phyloP scores from a whole-genome alignment of 768 basidiomycete species.

The Pleurotus ostreatus region DNA sequence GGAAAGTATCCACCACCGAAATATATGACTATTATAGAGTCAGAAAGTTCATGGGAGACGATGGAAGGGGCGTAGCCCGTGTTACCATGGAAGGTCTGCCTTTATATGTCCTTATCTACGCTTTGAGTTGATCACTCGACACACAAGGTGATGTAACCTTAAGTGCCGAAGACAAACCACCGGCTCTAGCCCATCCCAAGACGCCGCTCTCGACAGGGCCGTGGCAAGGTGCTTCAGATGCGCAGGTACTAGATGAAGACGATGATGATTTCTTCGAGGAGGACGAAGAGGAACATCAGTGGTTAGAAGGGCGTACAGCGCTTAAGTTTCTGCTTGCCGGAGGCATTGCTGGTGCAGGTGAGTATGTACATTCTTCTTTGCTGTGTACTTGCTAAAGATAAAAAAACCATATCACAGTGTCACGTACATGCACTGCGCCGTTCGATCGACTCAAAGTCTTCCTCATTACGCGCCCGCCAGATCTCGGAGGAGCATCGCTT shows the following conservation, averaged over 20 bases:
- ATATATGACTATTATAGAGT: constrained; percentile 84
- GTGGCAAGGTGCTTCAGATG: constrained; percentile 18
- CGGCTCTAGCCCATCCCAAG: constrained; percentile 20
- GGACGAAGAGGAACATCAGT: constrained; percentile 55
- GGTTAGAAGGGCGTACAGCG: constrained; percentile 67
- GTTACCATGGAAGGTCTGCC: constrained; percentile 86
- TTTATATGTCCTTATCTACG: background rate
- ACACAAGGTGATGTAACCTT: constrained; percentile 69
- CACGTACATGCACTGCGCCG: constrained; percentile 93
- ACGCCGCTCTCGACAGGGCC: background rate
- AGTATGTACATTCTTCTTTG: constrained; percentile 21
- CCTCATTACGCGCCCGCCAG: constrained; percentile 84
- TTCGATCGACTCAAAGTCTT: constrained; percentile 97
- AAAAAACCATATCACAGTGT: constrained; percentile 52
- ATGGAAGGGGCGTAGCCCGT: constrained; percentile 73
- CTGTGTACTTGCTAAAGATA: constrained; percentile 27
- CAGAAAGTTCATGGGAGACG: constrained; percentile 62
- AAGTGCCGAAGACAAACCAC: constrained; percentile 71
- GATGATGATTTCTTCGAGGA: constrained; percentile 49
- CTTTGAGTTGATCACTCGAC: constrained; percentile 4
- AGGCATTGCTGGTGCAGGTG: constrained; percentile 91
- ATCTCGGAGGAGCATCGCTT: constrained; percentile 54
- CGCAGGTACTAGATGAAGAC: constrained; percentile 38
- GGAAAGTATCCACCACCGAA: constrained; percentile 75
- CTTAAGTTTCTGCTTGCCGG: constrained; percentile 91